phyloP scores from a whole-genome alignment of 306 rosid species.

The Neltuma alba region DNA sequence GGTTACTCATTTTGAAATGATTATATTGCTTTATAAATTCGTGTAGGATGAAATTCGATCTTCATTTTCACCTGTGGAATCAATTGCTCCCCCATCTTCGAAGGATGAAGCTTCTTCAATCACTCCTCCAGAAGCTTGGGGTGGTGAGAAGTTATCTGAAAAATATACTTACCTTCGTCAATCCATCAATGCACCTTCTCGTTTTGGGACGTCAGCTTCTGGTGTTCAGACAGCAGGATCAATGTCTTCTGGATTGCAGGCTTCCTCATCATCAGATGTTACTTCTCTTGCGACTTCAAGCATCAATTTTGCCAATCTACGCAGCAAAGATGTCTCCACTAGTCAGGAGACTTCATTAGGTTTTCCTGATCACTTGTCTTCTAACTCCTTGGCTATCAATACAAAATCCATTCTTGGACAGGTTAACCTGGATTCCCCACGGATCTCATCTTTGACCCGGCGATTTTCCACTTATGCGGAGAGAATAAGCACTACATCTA shows the following conservation, averaged over 20 bases:
- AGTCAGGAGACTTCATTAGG: conserved; percentile 71
- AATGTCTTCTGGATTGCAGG: conserved; percentile 69
- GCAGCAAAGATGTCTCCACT: conserved; percentile 63
- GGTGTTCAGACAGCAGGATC: conserved; percentile 72
- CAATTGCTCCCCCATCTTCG: conserved; percentile 74
- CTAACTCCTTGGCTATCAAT: conserved; percentile 57
- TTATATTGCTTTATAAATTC: conserved; percentile 32
- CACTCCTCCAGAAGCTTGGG: conserved; percentile 99
- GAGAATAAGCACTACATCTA: conserved; percentile 83
- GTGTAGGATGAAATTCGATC: conserved; percentile 77
- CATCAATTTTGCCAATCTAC: conserved; percentile 61
- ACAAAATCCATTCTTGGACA: conserved; percentile 71
- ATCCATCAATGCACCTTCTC: conserved; percentile 68
- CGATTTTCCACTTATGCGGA: conserved; percentile 90
- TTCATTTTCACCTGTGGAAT: conserved; percentile 62
- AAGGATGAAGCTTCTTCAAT: conserved; percentile 82
- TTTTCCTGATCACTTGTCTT: conserved; percentile 56
- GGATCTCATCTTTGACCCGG: conserved; percentile 55
- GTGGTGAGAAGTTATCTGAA: conserved; percentile 89
- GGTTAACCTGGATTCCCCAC: conserved; percentile 60
- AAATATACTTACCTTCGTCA: conserved; percentile 63
- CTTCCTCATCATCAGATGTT: conserved; percentile 52
- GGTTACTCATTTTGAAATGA: conserved; percentile 29
- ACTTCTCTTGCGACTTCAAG: conserved; percentile 56
- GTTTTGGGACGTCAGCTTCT: conserved; percentile 65